Conservation (phyloP, 2,329 filamentous ascomycete species). For the Fusarium guadeloupense region DNA sequence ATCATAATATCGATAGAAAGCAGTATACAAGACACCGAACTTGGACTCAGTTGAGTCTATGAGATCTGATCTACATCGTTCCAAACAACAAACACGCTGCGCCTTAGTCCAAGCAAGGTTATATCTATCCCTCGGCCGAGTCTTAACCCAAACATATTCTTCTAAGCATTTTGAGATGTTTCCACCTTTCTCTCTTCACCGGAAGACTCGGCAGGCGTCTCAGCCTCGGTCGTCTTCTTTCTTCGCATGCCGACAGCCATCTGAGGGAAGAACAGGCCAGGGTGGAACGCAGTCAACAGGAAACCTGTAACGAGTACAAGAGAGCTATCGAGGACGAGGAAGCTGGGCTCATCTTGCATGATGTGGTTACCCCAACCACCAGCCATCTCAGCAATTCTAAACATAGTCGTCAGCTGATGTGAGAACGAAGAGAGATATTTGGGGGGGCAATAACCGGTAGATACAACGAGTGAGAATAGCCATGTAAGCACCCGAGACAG, state of each 20-base stretch:
- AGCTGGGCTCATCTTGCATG: slow-evolving; percentile 69
- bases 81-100: neutral
- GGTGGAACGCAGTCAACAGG: slow-evolving; percentile 63
- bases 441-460: slow-evolving; percentile 56
- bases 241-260: slow-evolving; percentile 53
- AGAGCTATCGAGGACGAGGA: slow-evolving; percentile 64
- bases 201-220: slow-evolving; percentile 42
- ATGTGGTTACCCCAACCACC: slow-evolving; percentile 71
- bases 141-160: neutral
- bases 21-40: slow-evolving; percentile 16
- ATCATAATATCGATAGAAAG: slow-evolving; percentile 41
- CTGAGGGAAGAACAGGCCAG: slow-evolving; percentile 64
- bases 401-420: slow-evolving; percentile 23
- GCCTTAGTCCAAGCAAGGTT: neutral
- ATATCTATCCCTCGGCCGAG: neutral
- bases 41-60: slow-evolving; percentile 15
- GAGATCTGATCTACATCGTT: slow-evolving; percentile 13
- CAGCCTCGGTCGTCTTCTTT: slow-evolving; percentile 37
- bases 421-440: neutral
- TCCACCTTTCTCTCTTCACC: slow-evolving; percentile 42
- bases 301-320: slow-evolving; percentile 61
- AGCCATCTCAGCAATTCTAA: slow-evolving; percentile 69
- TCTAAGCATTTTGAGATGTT: slow-evolving; percentile 21
- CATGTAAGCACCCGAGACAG: slow-evolving; percentile 56
- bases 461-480: slow-evolving; percentile 62